Conservation (phyloP, 148 eudicot genomes). For the Nepenthes mirabilis region DNA sequence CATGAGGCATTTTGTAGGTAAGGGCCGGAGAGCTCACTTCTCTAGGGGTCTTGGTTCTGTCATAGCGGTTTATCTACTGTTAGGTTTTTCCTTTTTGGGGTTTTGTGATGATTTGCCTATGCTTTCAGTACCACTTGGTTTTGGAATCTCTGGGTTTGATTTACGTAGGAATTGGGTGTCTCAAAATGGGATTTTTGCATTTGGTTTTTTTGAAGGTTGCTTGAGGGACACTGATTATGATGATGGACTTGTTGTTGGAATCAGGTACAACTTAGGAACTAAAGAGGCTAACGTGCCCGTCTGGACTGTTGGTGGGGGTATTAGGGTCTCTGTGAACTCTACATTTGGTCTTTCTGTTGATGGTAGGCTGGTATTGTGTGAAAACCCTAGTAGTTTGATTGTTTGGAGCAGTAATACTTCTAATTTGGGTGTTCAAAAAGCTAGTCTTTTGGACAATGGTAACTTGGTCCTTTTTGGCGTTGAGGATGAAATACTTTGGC, state of each 20-base stretch:
- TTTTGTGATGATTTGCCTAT: constrained; percentile 20
- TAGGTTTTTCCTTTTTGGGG: constrained; percentile 27
- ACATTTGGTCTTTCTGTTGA: constrained; percentile 35
- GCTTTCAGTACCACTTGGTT: constrained; percentile 37
- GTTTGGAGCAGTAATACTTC: constrained; percentile 61
- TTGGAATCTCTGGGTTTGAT: constrained; percentile 37
- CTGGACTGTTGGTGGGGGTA: constrained; percentile 56
- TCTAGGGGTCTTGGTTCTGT: constrained; percentile 7
- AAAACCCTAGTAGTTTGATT: constrained; percentile 24
- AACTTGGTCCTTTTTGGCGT: constrained; percentile 36
- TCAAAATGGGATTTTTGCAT: constrained; percentile 49
- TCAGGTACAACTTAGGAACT: constrained; percentile 39
- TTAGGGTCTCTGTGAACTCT: constrained; percentile 44
- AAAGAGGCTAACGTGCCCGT: constrained; percentile 37
- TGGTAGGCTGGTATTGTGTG: constrained; percentile 38
- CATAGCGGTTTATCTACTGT: constrained; percentile 9
- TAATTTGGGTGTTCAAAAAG: constrained; percentile 38
- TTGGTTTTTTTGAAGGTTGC: constrained; percentile 34
- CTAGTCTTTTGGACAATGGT: constrained; percentile 42
- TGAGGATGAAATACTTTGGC: constrained; percentile 32
- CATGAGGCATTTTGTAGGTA: constrained; percentile 22
- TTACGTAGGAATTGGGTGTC: constrained; percentile 31
- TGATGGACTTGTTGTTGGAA: constrained; percentile 36
- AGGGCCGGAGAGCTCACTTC: constrained; percentile 12
- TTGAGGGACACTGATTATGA: constrained; percentile 16